Conservation (phyloP, 805 yeast genomes). For the Candida cerambycidarum region DNA sequence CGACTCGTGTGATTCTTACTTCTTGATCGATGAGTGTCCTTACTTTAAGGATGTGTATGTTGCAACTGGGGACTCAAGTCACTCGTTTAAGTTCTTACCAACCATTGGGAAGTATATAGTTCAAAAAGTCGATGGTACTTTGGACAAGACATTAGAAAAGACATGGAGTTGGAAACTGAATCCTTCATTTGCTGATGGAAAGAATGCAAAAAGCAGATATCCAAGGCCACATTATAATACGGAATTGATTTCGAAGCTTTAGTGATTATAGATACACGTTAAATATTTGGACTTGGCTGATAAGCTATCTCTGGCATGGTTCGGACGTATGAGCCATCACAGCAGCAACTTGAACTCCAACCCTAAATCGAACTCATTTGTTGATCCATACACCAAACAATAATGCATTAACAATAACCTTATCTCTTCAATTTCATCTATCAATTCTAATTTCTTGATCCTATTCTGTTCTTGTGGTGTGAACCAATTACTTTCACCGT, state of each 20-base stretch:
- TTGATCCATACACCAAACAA: slow-evolving; percentile 40
- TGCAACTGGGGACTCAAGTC: slow-evolving; percentile 53
- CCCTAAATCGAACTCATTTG: neutral
- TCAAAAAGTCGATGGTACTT: slow-evolving; percentile 27
- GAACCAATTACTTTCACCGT: slow-evolving; percentile 40
- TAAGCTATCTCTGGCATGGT: no score
- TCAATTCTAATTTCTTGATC: slow-evolving; percentile 56
- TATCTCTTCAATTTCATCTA: slow-evolving; percentile 78
- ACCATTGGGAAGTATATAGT: slow-evolving; percentile 44
- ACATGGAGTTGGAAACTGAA: slow-evolving; percentile 18
- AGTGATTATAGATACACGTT: slow-evolving; percentile 1
- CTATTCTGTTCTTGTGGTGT: slow-evolving; percentile 37
- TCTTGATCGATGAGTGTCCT: slow-evolving; percentile 42
- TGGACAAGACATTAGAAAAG: slow-evolving; percentile 22
- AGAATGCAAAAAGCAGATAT: slow-evolving; percentile 13
- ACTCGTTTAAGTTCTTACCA: slow-evolving; percentile 48
- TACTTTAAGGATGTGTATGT: slow-evolving; percentile 28
- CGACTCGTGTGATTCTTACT: slow-evolving; percentile 43
- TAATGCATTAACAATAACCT: slow-evolving; percentile 62
- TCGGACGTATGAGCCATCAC: no score
- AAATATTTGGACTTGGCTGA: no score
- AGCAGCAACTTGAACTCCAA: slow-evolving; percentile 2
- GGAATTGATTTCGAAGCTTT: slow-evolving; percentile 3
- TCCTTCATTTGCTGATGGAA: slow-evolving; percentile 15
- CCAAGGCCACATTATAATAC: slow-evolving; percentile 16